Percentiles rank a stretch among this genome's conserved stretches.
Evolutionary conservation across 768 basidiomycete species (phyloP).

Genomic region (Pilatotrama ljubarskyi): DNA sequence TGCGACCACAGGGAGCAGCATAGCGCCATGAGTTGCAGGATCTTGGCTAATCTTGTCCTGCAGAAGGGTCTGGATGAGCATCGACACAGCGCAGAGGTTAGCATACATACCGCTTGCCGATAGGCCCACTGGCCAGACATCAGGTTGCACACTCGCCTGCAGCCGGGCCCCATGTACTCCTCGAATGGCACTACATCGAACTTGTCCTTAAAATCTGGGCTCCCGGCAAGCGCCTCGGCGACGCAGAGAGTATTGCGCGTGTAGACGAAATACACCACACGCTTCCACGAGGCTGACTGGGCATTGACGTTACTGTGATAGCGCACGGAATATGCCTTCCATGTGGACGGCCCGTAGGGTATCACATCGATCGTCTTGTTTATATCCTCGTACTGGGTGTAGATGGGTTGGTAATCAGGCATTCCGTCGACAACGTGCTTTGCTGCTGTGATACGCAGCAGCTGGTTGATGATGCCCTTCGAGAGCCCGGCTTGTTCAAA

Average conservation of each 20-base stretch:
- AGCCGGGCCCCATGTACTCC: conserved; percentile 26
- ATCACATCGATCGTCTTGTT: conserved; percentile 30
- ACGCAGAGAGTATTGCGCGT: conserved; percentile 34
- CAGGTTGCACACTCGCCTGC: conserved; percentile 34
- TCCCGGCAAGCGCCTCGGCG: conserved; percentile 33
- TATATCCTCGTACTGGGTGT: conserved; percentile 9
- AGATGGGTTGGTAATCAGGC: background rate
- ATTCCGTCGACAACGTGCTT: background rate
- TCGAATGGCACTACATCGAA: conserved; percentile 37
- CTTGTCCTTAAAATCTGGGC: conserved; percentile 36
- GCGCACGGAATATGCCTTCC: conserved; percentile 22
- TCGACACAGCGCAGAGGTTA: background rate
- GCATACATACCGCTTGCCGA: conserved; percentile 35
- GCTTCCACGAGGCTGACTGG: conserved; percentile 35
- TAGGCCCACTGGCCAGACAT: conserved; percentile 46
- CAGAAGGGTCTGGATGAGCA: background rate
- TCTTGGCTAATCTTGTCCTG: conserved; percentile 19
- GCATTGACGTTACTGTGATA: conserved; percentile 27
- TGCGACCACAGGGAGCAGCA: conserved; percentile 23
- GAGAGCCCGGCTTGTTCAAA: conserved; percentile 1
- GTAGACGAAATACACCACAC: conserved; percentile 33
- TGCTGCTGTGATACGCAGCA: conserved; percentile 5
- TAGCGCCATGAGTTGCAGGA: conserved; percentile 2
- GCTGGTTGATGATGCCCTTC: conserved; percentile 6
- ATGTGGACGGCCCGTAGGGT: conserved; percentile 26